These are phyloP conservation scores for Zanthoxylum bungeanum DNA, from an alignment of 345 rosid species.

Conservation along the genomic window DNA sequence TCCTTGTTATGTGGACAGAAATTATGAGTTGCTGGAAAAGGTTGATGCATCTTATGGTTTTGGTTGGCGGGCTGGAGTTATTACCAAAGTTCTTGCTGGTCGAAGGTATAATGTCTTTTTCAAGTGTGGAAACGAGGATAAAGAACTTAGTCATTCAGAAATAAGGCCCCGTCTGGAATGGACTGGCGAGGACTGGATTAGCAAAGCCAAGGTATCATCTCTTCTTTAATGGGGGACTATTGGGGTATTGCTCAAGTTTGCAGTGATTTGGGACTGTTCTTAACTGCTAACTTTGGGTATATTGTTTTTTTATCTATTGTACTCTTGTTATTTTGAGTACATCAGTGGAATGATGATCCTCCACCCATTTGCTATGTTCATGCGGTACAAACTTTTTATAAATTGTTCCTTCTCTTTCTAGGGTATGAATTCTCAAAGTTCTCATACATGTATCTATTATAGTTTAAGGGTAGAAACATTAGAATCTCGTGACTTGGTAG, in stretches of 20 bases:
- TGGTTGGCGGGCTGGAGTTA: slow-evolving; percentile 60
- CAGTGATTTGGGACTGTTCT: too few relatives aligned
- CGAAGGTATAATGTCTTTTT: slow-evolving; percentile 43
- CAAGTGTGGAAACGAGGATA: slow-evolving; percentile 37
- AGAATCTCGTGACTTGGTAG: background rate
- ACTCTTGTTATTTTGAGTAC: background rate
- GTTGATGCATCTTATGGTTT: slow-evolving; percentile 39
- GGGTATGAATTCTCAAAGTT: background rate
- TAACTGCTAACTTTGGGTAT: background rate
- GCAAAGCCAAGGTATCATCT: slow-evolving; percentile 41
- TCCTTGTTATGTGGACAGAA: slow-evolving; percentile 30
- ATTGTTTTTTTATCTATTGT: background rate
- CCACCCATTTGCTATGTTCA: background rate
- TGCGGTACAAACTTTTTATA: slow-evolving; percentile 8
- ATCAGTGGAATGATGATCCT: background rate
- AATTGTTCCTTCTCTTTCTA: background rate
- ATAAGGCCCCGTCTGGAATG: slow-evolving; percentile 61
- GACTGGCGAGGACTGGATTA: slow-evolving; percentile 51
- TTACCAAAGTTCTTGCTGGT: slow-evolving; percentile 45
- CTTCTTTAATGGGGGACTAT: background rate
- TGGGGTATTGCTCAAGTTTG: background rate
- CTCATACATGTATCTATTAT: background rate
- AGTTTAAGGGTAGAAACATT: background rate
- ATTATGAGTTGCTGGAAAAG: slow-evolving; percentile 44
- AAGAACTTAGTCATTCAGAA: slow-evolving; percentile 29